Conservation (phyloP, 768 basidiomycete genomes). For the Austroboletus festivus region DNA sequence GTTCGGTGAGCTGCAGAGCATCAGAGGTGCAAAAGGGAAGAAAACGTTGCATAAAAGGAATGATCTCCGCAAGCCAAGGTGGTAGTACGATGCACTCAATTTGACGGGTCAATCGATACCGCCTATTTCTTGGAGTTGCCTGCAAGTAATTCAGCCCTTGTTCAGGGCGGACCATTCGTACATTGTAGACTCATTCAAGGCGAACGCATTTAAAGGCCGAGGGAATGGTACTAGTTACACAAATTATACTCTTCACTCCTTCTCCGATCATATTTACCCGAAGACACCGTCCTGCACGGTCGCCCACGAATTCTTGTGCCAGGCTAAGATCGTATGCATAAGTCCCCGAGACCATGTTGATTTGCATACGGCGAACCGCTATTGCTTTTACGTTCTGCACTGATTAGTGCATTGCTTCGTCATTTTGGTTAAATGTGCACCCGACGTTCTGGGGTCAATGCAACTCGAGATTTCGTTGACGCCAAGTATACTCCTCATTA, state of each 20-base stretch:
- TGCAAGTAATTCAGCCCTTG: background rate
- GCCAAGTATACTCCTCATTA: no score
- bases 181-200: background rate
- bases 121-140: constrained; percentile 4
- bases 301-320: background rate
- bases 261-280: constrained; percentile 10
- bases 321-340: background rate
- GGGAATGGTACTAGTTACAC: constrained; percentile 9
- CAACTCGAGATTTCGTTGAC: no score
- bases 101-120: constrained; percentile 5
- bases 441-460: no score
- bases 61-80: constrained; percentile 61
- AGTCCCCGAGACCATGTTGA: no score
- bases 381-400: no score
- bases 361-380: no score
- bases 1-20: constrained; percentile 72
- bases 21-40: constrained; percentile 64
- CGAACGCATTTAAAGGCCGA: constrained; percentile 1
- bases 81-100: constrained; percentile 42
- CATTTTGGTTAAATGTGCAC: no score
- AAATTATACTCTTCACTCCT: constrained; percentile 5
- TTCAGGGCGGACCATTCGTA: background rate
- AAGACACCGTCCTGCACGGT: constrained; percentile 8
- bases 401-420: no score
- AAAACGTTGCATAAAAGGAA: constrained; percentile 68